These are phyloP conservation scores for Colletotrichum nymphaeae DNA, from an alignment of 2,329 filamentous ascomycete species.

Conservation along the genomic window DNA sequence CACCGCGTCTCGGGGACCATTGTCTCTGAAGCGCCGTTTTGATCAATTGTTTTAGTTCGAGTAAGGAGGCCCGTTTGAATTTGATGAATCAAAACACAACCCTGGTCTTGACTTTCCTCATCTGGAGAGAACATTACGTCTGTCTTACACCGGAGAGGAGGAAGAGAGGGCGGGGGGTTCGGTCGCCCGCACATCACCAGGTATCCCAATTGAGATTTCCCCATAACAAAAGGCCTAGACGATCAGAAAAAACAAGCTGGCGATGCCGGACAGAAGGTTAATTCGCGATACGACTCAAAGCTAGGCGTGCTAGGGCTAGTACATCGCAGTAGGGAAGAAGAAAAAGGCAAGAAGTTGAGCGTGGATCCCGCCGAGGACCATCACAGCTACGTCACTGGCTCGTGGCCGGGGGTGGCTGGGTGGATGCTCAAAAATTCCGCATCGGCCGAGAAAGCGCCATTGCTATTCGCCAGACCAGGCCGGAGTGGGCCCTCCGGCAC, in stretches of 20 bases:
- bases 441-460: neutral
- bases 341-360: neutral
- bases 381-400: constrained; percentile 33
- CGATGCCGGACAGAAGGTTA: constrained; percentile 3
- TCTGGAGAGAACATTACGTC: neutral
- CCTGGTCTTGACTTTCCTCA: neutral
- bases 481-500: constrained; percentile 9
- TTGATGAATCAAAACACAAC: neutral
- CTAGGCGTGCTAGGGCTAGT: neutral
- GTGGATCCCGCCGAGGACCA: neutral
- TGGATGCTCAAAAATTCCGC: neutral
- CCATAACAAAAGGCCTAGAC: neutral
- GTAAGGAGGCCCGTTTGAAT: neutral
- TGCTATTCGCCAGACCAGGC: constrained; percentile 13
- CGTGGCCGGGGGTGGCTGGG: neutral
- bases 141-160: neutral
- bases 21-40: constrained; percentile 10
- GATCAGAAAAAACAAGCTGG: neutral
- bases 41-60: neutral
- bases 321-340: no score
- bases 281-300: constrained; percentile 6
- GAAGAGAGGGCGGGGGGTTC: neutral
- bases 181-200: neutral
- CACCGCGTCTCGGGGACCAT: neutral
- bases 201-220: neutral